Conservation (phyloP, 306 rosid species). For the Quillaja saponaria region DNA sequence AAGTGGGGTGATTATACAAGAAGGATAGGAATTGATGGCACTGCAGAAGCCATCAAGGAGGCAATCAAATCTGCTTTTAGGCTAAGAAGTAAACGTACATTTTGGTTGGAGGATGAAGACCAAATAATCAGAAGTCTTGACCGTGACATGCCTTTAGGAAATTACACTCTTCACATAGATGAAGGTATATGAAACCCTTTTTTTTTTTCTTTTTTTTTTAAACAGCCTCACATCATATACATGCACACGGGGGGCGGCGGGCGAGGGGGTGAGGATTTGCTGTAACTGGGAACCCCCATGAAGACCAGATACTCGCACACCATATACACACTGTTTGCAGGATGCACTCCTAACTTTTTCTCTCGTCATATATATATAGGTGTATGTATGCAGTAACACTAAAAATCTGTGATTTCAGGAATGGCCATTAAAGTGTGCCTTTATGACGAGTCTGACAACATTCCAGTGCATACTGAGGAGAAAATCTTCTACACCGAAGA, state of each 20-base stretch:
- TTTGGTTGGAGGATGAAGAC: slow-evolving; percentile 98
- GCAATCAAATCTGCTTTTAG: slow-evolving; percentile 87
- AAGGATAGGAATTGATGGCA: slow-evolving; percentile 87
- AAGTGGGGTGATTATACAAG: slow-evolving; percentile 92
- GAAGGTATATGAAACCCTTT: slow-evolving; percentile 57
- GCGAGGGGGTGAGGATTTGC: too few species aligned
- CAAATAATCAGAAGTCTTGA: slow-evolving; percentile 87
- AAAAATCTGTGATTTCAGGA: slow-evolving; percentile 56
- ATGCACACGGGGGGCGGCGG: too few species aligned
- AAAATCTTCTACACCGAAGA: slow-evolving; percentile 83
- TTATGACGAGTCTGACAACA: slow-evolving; percentile 79
- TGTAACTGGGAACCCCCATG: too few species aligned
- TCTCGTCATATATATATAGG: slow-evolving; percentile 2
- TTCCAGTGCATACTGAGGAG: slow-evolving; percentile 80
- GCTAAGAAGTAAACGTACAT: slow-evolving; percentile 85
- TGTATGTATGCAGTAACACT: slow-evolving; percentile 16
- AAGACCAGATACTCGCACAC: too few species aligned
- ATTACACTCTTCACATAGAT: slow-evolving; percentile 88
- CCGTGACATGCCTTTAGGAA: slow-evolving; percentile 95
- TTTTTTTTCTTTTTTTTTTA: slow-evolving; percentile 26
- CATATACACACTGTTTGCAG: not conserved
- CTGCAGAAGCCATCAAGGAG: slow-evolving; percentile 89
- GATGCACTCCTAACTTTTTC: not conserved
- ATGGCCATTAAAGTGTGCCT: slow-evolving; percentile 78
- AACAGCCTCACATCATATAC: too few species aligned